Percentiles rank a stretch among this genome's conserved stretches.
Evolutionary conservation across 23 red algal species (phyloP).

Genomic region (Cyanidium caldarium): DNA sequence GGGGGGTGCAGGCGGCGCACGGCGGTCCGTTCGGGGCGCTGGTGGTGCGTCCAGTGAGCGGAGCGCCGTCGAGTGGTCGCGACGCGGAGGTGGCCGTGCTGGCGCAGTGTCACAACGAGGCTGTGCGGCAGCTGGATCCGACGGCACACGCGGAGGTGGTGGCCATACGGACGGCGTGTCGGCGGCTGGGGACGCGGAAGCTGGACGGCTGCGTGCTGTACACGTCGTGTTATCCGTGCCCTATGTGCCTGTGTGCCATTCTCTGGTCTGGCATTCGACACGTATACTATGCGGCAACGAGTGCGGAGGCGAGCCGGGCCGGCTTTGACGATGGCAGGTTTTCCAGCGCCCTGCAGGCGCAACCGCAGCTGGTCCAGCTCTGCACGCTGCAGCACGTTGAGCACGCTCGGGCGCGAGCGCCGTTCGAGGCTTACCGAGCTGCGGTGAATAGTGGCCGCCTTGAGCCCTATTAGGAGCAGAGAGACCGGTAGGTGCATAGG

Average conservation of each 20-base stretch:
- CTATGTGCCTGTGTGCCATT: slow-evolving; percentile 72
- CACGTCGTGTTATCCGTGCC: slow-evolving; percentile 71
- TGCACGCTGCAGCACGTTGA: background rate
- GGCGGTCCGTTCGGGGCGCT: slow-evolving; percentile 86
- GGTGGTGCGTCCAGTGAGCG: slow-evolving; percentile 14
- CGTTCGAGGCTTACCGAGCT: background rate
- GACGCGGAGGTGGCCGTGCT: slow-evolving; percentile 8
- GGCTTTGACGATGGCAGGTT: slow-evolving; percentile 68
- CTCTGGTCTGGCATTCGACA: slow-evolving; percentile 47
- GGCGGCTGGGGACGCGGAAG: slow-evolving; percentile 24
- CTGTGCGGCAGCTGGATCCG: slow-evolving; percentile 45
- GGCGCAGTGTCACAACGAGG: slow-evolving; percentile 42
- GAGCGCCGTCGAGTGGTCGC: background rate
- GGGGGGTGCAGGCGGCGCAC: slow-evolving; percentile 25
- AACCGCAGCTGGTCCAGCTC: background rate
- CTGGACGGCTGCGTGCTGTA: slow-evolving; percentile 69
- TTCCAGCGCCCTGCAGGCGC: slow-evolving; percentile 19
- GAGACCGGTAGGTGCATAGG: too few relatives aligned
- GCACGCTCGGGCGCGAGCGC: background rate
- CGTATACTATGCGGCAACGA: slow-evolving; percentile 24
- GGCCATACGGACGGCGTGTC: slow-evolving; percentile 51
- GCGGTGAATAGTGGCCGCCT: background rate
- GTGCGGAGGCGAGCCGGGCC: slow-evolving; percentile 42
- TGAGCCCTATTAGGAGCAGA: background rate
- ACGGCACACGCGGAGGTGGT: slow-evolving; percentile 87